phyloP scores from a whole-genome alignment of 176 grass and related monocot species.

The Oryza punctata region DNA sequence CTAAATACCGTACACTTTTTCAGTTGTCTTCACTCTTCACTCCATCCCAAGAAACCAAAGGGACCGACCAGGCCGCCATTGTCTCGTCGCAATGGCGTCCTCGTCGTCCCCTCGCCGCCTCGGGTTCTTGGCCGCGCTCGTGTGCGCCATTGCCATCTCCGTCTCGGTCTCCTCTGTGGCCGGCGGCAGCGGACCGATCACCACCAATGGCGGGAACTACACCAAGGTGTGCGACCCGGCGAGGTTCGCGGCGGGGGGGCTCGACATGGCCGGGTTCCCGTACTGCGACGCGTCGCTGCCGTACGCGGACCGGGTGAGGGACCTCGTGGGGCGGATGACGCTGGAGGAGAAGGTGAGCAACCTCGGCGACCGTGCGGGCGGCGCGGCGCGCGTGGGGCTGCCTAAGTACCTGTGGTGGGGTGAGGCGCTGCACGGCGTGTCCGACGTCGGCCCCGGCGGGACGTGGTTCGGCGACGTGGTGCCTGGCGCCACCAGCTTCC shows the following conservation, averaged over 20 bases:
- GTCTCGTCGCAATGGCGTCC: slow-evolving; percentile 42
- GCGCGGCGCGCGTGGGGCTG: slow-evolving; percentile 37
- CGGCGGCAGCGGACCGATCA: slow-evolving; percentile 50
- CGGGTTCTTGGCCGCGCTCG: slow-evolving; percentile 11
- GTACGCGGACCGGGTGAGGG: slow-evolving; percentile 42
- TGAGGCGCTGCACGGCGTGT: slow-evolving; percentile 69
- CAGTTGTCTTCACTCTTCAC: background rate
- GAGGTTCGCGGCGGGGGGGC: slow-evolving; percentile 44
- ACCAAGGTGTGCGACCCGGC: slow-evolving; percentile 59
- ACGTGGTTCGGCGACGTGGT: slow-evolving; percentile 60
- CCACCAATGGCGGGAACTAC: slow-evolving; percentile 53
- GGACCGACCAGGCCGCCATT: background rate
- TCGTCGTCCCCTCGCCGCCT: slow-evolving; percentile 42
- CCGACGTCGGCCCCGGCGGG: slow-evolving; percentile 32
- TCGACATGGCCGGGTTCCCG: slow-evolving; percentile 29
- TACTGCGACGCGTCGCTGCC: slow-evolving; percentile 57
- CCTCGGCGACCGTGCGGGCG: slow-evolving; percentile 46
- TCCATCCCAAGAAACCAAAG: slow-evolving; percentile 27
- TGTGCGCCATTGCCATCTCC: slow-evolving; percentile 41
- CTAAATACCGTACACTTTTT: slow-evolving; percentile 14
- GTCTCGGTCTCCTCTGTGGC: background rate
- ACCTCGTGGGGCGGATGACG: slow-evolving; percentile 46
- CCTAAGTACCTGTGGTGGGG: slow-evolving; percentile 62
- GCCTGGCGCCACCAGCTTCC: slow-evolving; percentile 67
- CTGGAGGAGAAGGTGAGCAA: slow-evolving; percentile 57